Evolutionary conservation across 108 stramenopile species (phyloP).

Genomic region (Bacterosira constricta): DNA sequence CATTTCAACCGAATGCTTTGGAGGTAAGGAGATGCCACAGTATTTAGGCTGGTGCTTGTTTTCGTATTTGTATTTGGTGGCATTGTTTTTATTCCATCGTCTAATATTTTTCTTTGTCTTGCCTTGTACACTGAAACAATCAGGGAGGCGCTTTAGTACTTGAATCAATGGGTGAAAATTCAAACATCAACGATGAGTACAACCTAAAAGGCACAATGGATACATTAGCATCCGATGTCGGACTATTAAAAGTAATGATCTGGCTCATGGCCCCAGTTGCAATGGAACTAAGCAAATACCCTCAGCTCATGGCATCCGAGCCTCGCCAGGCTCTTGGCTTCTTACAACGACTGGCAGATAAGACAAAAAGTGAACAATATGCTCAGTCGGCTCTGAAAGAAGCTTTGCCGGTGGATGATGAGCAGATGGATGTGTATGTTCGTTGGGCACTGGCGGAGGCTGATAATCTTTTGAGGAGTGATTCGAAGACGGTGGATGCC

Average conservation of each 20-base stretch:
- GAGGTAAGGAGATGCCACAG: too few species aligned
- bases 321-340: constrained; percentile 88
- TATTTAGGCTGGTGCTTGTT: too few species aligned
- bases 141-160: constrained; percentile 38
- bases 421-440: constrained; percentile 64
- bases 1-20: constrained; percentile 91
- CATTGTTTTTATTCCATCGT: background rate
- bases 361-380: constrained; percentile 40
- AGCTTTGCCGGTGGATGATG: constrained; percentile 42
- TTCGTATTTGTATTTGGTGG: constrained; percentile 9
- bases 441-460: constrained; percentile 89
- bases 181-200: constrained; percentile 16
- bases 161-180: constrained; percentile 47
- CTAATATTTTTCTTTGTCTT: background rate
- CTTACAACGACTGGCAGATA: constrained; percentile 66
- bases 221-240: constrained; percentile 70
- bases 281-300: constrained; percentile 79
- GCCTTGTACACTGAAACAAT: too few species aligned
- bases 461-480: constrained; percentile 65
- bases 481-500: constrained; percentile 59
- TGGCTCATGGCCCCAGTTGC: constrained; percentile 95
- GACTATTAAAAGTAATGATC: constrained; percentile 83
- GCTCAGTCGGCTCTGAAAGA: constrained; percentile 33
- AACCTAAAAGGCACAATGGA: constrained; percentile 46
- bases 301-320: constrained; percentile 87